phyloP scores from a whole-genome alignment of 2,329 filamentous ascomycete species.

The Hymenoscyphus occultus region DNA sequence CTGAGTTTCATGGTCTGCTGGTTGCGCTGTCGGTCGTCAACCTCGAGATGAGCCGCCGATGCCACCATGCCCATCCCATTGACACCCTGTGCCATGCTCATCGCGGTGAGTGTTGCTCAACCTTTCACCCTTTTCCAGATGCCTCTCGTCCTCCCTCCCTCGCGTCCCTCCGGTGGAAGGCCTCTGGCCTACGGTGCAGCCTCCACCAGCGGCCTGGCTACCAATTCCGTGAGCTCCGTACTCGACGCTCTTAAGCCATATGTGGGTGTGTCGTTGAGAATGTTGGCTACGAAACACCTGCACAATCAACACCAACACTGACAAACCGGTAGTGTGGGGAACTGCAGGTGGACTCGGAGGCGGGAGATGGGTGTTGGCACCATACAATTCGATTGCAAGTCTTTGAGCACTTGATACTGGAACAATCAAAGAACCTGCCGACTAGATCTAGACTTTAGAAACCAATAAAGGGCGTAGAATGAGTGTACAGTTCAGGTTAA shows the following conservation, averaged over 20 bases:
- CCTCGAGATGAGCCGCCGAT: constrained; percentile 16
- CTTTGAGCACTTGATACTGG: neutral
- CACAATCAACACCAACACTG: neutral
- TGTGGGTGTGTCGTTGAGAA: constrained; percentile 1
- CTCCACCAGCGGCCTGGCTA: constrained; percentile 5
- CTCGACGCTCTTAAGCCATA: constrained; percentile 8
- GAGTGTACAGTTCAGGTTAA: neutral
- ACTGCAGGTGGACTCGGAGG: neutral
- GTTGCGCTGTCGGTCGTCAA: constrained; percentile 26
- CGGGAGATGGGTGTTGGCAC: constrained; percentile 2
- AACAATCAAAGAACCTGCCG: constrained; percentile 1
- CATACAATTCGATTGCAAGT: neutral
- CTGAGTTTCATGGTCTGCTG: constrained; percentile 30
- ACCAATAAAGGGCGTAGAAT: neutral
- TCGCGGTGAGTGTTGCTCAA: constrained; percentile 8
- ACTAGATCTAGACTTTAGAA: neutral
- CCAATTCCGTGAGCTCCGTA: constrained; percentile 9
- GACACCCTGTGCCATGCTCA: constrained; percentile 28
- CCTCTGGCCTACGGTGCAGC: neutral
- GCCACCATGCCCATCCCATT: constrained; percentile 20
- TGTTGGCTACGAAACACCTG: constrained; percentile 1
- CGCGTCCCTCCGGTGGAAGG: neutral
- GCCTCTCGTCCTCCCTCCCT: constrained; percentile 9
- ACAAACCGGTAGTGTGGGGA: neutral
- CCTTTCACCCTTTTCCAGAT: too few species aligned